Evolutionary conservation across 192 early-diverging fungal genomes (phyloP), one percentile per base, ranked within the genome.

Genomic region (Helicostylum pulchrum): DNA sequence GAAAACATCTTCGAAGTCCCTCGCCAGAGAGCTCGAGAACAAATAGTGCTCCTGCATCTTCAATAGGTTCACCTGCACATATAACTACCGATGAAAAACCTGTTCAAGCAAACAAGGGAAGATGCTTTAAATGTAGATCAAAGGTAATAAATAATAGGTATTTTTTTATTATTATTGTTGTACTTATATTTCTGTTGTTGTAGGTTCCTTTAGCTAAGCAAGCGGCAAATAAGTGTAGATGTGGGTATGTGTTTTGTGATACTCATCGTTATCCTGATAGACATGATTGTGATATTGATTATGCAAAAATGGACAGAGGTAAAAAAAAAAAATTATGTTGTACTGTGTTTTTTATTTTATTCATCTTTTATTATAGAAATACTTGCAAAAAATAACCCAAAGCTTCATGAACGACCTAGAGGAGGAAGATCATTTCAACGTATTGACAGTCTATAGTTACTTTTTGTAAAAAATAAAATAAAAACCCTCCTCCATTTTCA

Each of bases 201-300:
- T 71, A 83, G 78, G 79, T 92, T 32, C 88, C 87, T 54, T 78
- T 90, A 32, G 85, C 85, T 39, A 90, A 92, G 68, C 88, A 92
- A 73, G 78, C 83, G 11, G 86, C 84, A 58, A 92, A 90, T 77
- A 88, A 84, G 67, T 92, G 90, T 71, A 81, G 87, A 55, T 92
- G 90, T 75, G 82, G 84, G 61, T 87, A 85, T 70, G 82, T 90
- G n/a, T 92, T 85, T 62, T 92, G 90, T 67, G 88, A 90, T 56
- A 65, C 78, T 19, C 90, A 92, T 74, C 85, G 84, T 67, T 82
- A 83, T 58, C 82, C 86, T 20, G 79, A 88, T 62, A 80, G 85
- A 53, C 90, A 92, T 70, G 83, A 88, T 47, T 92, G 90, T 68
- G 82, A 87, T 66, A 89, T 92, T 79, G 88, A 92, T 75, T 83